A percentile compares a stretch with the other conserved stretches of the same genome.
phyloP scores from a whole-genome alignment of 305 asterid species.

The Plantago lanceolata region DNA sequence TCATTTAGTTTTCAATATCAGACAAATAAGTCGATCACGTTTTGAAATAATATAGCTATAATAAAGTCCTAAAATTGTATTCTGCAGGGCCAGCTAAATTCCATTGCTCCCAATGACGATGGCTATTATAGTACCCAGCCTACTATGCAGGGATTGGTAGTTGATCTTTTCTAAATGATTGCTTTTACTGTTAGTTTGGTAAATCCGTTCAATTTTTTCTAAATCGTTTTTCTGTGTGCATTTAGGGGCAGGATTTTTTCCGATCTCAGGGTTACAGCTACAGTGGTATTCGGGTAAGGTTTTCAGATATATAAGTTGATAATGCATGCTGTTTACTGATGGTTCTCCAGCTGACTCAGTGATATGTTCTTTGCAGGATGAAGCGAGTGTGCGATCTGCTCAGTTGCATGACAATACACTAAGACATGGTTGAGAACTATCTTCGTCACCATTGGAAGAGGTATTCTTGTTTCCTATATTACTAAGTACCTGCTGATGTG shows the following conservation, averaged over 20 bases:
- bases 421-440: conserved; percentile 53
- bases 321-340: neutral
- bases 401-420: conserved; percentile 68
- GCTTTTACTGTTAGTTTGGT: neutral
- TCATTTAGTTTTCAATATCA: conserved; percentile 22
- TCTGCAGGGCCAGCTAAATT: conserved; percentile 82
- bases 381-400: conserved; percentile 58
- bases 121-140: conserved; percentile 75
- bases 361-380: conserved; percentile 46
- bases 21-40: conserved; percentile 8
- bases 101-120: conserved; percentile 86
- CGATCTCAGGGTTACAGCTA: conserved; percentile 64
- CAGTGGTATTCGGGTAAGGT: conserved; percentile 76
- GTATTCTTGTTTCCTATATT: conserved; percentile 10
- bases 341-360: conserved; percentile 4
- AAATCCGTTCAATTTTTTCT: neutral
- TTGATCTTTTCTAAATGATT: conserved; percentile 8
- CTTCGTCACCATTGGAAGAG: conserved; percentile 23
- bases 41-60: conserved; percentile 16
- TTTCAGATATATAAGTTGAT: conserved; percentile 1
- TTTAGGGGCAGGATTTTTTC: conserved; percentile 94
- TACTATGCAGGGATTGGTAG: conserved; percentile 82
- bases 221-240: conserved; percentile 25
- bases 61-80: conserved; percentile 19
- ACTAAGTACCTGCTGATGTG: neutral